Base-by-base conservation (phyloP, 2,329 filamentous ascomycete species). In the Amylocarpus encephaloides region DNA sequence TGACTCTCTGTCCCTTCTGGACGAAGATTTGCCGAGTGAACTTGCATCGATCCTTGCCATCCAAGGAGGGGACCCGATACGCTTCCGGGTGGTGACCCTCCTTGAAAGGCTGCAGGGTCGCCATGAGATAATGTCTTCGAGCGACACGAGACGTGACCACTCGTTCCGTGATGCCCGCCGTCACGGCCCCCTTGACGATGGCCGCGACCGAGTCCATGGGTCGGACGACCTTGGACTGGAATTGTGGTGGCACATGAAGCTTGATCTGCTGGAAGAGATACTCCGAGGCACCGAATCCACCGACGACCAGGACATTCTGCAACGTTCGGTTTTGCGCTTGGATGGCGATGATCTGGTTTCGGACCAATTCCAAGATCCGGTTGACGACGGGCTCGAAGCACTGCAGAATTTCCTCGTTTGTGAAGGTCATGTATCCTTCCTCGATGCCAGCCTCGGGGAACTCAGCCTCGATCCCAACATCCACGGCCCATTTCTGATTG, bases 211-310 rank as follows among this genome's bases (percentile, higher is more conserved):
- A 95, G 73, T 98, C 93, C 93, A 97, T 97, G 50, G 93, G 93
- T 48, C 93, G 85, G 38, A 98, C 92, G 43, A 97, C 93, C 79
- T 97, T 97, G 68, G 88, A 86, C 73, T 97, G 92, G 77, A 96
- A 98, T 68, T 97, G 93, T 9, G 93, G 93, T 34, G 93, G 93
- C 1, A 98, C 93, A 67, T 97, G 93, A 41, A 97, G 83, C 72
- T 95, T 96, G 76, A 98, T 97, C 71, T 98, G 93, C 71, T 97
- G 92, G 82, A 97, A 98, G 53, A 98, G 85, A 68, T 97, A 97
- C 71, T 98, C 93, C 6, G 92, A 97, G 29, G 92, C 93, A 73
- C 93, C 93, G 67, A 98, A 98, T 61, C 93, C 93, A 77, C 93
- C 93, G 9, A 98, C 93, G 6, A 98, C 91, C 54, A 98, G 76